Percentiles rank a stretch among this genome's conserved stretches.
Conservation (phyloP, 78 protist genomes). For the Monocercomonoides exilis region DNA sequence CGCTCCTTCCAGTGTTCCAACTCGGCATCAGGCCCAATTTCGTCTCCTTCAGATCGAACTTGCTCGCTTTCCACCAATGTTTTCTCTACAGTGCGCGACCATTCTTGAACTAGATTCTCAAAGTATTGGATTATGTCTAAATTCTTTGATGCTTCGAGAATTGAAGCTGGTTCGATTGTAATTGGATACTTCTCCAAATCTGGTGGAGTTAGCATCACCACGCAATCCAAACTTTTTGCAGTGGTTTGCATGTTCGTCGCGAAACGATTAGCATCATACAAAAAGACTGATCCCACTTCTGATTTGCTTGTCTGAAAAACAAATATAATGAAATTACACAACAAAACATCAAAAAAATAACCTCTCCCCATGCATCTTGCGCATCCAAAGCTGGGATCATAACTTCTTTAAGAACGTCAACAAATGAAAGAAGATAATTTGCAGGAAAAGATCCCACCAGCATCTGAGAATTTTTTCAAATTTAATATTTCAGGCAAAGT, state of each 20-base stretch:
- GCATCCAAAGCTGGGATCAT: slow-evolving; percentile 7
- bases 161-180: neutral
- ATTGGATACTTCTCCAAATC: neutral
- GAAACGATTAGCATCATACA: neutral
- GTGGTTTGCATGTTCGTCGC: neutral
- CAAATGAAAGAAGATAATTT: neutral
- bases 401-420: neutral
- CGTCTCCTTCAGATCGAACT: slow-evolving; percentile 29
- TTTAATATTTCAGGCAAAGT: no score
- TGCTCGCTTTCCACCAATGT: slow-evolving; percentile 30
- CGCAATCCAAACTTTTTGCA: neutral
- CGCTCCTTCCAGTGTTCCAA: slow-evolving; percentile 51
- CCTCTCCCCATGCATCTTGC: slow-evolving; percentile 12
- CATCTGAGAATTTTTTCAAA: neutral
- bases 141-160: neutral
- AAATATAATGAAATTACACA: neutral
- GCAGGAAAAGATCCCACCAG: neutral
- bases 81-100: slow-evolving; percentile 27
- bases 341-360: neutral
- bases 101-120: slow-evolving; percentile 9
- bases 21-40: slow-evolving; percentile 55
- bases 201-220: neutral
- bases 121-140: neutral
- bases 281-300: neutral
- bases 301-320: neutral